Conservation (phyloP, 176 grass and related monocot species). For the Oryza brachyantha region DNA sequence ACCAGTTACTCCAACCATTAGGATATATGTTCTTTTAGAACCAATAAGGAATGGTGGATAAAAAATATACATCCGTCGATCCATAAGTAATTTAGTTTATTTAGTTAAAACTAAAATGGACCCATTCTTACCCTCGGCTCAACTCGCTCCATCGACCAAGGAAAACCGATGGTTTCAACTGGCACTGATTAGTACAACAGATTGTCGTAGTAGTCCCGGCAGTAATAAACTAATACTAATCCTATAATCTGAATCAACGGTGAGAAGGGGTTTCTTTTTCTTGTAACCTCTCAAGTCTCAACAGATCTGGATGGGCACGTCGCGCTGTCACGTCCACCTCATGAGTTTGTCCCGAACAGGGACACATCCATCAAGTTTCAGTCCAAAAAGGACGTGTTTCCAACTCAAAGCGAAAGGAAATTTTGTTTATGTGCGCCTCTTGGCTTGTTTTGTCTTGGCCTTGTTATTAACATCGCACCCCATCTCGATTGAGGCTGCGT, state of each 20-base stretch:
- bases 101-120: no score
- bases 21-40: no score
- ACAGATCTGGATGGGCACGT: conserved; percentile 27
- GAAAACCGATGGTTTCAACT: no score
- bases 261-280: not conserved
- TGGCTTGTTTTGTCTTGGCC: not conserved
- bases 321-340: conserved; percentile 46
- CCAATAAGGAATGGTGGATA: no score
- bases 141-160: no score
- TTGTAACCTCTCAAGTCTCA: not conserved
- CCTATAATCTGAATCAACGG: not conserved
- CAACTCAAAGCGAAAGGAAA: not conserved
- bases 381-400: conserved; percentile 9
- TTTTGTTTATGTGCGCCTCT: not conserved
- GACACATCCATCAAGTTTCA: not conserved
- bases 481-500: no score
- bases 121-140: no score
- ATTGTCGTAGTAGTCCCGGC: not conserved
- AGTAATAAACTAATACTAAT: no score
- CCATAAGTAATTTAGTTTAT: no score
- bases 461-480: not conserved
- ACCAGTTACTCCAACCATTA: no score
- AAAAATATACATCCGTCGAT: no score
- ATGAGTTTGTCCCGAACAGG: conserved; percentile 6
- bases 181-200: not conserved